phyloP scores from a whole-genome alignment of 2,329 filamentous ascomycete species.

The Alternaria brassicae region DNA sequence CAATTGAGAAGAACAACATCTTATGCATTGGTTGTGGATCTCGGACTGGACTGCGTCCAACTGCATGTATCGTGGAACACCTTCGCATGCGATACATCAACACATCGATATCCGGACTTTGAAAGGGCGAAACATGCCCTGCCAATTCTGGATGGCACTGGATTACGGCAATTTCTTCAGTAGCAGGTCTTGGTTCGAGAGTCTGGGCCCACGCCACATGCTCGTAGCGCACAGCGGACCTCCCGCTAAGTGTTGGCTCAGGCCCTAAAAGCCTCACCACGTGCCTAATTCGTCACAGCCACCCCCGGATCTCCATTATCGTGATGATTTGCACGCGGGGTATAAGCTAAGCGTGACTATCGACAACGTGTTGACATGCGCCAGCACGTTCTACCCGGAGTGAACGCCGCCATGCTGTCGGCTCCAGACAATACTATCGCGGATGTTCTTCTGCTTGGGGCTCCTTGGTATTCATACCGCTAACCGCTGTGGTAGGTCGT shows the following conservation, averaged over 20 bases:
- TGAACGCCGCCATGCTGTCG: conserved; percentile 7
- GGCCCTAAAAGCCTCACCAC: conserved; percentile 3
- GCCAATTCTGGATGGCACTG: conserved; percentile 6
- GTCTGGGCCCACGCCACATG: conserved; percentile 21
- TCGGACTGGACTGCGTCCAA: background rate
- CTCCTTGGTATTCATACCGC: background rate
- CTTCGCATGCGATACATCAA: conserved; percentile 3
- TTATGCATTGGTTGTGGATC: background rate
- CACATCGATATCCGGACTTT: background rate
- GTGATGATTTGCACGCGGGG: conserved; percentile 10
- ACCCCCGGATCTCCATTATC: conserved; percentile 1
- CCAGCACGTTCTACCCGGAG: conserved; percentile 3
- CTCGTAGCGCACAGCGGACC: conserved; percentile 8
- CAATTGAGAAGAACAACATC: background rate
- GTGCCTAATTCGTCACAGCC: background rate
- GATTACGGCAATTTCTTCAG: conserved; percentile 4
- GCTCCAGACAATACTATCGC: conserved; percentile 4
- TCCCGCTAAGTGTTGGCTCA: conserved; percentile 13
- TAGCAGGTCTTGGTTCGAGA: background rate
- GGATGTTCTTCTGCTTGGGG: conserved; percentile 2
- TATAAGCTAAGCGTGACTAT: conserved; percentile 1
- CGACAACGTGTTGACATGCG: conserved; percentile 1
- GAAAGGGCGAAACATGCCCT: conserved; percentile 6
- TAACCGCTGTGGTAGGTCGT: conserved; percentile 6
- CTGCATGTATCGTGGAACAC: conserved; percentile 1